Conservation (phyloP, 768 basidiomycete genomes). For the Sutorius australiensis region DNA sequence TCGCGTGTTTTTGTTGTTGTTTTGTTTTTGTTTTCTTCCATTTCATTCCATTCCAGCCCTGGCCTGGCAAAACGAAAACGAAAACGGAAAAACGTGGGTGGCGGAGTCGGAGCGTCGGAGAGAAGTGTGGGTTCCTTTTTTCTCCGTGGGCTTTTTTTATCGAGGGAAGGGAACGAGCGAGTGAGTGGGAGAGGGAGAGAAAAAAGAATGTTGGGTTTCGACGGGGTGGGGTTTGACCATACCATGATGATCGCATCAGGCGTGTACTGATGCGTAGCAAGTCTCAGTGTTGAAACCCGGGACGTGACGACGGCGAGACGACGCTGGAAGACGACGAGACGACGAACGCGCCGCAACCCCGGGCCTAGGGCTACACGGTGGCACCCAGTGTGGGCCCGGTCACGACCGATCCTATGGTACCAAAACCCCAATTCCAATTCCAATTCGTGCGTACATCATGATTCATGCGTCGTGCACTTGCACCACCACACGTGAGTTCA, state of each 20-base stretch:
- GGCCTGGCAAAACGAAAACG: too few species aligned
- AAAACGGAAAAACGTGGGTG: slow-evolving; percentile 6
- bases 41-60: neutral
- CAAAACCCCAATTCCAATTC: neutral
- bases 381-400: too few species aligned
- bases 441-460: neutral
- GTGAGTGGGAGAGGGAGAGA: neutral
- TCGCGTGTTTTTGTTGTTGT: neutral
- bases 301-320: neutral
- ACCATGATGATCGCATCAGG: neutral
- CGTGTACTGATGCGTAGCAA: neutral
- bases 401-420: neutral
- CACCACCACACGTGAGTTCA: neutral
- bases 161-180: too few species aligned
- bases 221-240: neutral
- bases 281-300: too few species aligned
- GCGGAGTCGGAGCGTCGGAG: slow-evolving; percentile 13
- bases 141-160: neutral
- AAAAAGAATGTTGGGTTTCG: neutral
- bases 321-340: neutral
- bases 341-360: neutral
- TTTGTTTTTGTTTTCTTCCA: neutral
- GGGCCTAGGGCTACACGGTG: neutral
- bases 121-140: neutral
- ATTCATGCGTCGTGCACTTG: neutral